Percentiles rank a stretch among this genome's conserved stretches.
Evolutionary conservation across 2,329 filamentous ascomycete genomes (phyloP).

Genomic region (Stromatinia cepivora): DNA sequence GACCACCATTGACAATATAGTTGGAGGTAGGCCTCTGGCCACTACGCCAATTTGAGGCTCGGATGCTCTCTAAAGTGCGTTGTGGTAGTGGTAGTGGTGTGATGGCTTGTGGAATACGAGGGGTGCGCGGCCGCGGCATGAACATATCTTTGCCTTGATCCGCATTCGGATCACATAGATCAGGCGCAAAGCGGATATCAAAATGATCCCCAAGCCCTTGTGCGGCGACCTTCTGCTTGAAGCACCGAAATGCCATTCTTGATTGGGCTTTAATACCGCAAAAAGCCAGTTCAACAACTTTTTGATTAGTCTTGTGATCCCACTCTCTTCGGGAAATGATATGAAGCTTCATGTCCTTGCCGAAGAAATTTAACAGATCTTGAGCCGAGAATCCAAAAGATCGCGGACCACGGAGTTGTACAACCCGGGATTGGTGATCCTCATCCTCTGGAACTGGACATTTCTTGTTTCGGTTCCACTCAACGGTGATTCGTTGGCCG

Average conservation of each 20-base stretch:
- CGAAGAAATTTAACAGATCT: constrained; percentile 19
- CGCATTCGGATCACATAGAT: constrained; percentile 24
- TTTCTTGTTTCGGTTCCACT: constrained; percentile 26
- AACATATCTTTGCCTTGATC: constrained; percentile 12
- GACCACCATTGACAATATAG: too few species aligned
- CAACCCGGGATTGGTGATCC: constrained; percentile 24
- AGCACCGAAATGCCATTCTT: constrained; percentile 20
- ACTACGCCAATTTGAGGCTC: not conserved
- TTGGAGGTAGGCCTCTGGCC: too few species aligned
- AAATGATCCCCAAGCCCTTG: constrained; percentile 12
- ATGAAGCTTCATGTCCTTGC: constrained; percentile 24
- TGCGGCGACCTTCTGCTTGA: constrained; percentile 13
- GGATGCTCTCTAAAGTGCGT: not conserved
- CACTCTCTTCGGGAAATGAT: constrained; percentile 19
- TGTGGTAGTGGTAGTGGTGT: not conserved
- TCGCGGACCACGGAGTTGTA: constrained; percentile 24
- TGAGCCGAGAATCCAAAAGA: not conserved
- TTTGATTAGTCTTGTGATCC: not conserved
- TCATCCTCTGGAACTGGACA: constrained; percentile 4
- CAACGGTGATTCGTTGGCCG: constrained; percentile 18
- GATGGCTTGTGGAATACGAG: not conserved
- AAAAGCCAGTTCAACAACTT: constrained; percentile 21
- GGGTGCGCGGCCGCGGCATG: not conserved
- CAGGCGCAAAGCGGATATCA: constrained; percentile 18
- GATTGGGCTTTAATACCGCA: constrained; percentile 19